phyloP scores from a whole-genome alignment of 768 basidiomycete genomes.

The Vararia minispora region DNA sequence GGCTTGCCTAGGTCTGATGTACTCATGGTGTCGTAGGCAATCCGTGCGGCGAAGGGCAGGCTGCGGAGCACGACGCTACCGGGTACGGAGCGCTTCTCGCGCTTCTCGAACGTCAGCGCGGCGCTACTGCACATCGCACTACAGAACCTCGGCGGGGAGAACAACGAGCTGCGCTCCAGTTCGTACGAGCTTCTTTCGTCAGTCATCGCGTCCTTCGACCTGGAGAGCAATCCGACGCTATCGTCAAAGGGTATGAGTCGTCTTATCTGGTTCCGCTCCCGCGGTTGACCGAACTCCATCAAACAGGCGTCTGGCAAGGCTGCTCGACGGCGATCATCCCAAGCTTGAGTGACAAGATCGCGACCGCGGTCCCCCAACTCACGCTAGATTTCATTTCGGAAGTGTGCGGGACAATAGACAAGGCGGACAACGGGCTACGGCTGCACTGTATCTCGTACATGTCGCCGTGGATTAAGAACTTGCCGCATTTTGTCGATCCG shows the following conservation, averaged over 20 bases:
- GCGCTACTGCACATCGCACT: constrained; percentile 82
- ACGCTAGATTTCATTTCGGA: constrained; percentile 88
- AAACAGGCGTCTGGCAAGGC: constrained; percentile 44
- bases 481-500: constrained; percentile 60
- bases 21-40: constrained; percentile 33
- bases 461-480: constrained; percentile 82
- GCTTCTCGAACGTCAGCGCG: constrained; percentile 78
- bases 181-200: constrained; percentile 74
- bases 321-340: constrained; percentile 39
- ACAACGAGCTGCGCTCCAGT: constrained; percentile 67
- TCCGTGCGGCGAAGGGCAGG: constrained; percentile 65
- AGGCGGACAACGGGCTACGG: constrained; percentile 37
- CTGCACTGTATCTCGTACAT: constrained; percentile 73
- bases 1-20: not conserved
- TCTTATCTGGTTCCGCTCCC: not conserved
- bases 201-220: constrained; percentile 67
- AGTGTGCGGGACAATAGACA: constrained; percentile 57
- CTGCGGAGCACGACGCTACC: constrained; percentile 44
- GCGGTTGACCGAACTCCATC: constrained; percentile 48
- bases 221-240: constrained; percentile 60
- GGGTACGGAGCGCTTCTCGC: constrained; percentile 53
- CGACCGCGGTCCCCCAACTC: constrained; percentile 65
- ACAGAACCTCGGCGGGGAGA: constrained; percentile 60
- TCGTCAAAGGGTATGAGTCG: constrained; percentile 49
- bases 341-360: constrained; percentile 59